Base-by-base conservation (phyloP, 306 rosid species). In the Sophora flavescens region DNA sequence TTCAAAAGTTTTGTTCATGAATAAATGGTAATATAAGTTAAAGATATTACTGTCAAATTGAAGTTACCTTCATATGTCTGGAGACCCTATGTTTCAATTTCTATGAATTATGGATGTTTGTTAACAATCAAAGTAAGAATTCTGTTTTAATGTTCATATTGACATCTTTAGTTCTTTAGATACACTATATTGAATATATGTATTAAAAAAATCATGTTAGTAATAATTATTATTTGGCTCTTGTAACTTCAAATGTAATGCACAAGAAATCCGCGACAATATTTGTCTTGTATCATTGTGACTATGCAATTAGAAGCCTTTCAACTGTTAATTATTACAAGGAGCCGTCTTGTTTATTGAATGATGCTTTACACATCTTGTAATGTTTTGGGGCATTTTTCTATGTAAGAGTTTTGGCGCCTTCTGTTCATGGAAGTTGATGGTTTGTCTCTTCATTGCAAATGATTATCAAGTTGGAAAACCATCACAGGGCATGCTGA, bases 11-110 rank as follows among this genome's bases (percentile, higher is more conserved):
- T 30, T 68, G 5, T 35, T 7, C n/a, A 61, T 28, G 15, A 11
- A 26, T 28, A 58, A 9, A 26, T 28, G 16, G 38, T n/a, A 14
- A 41, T 41, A 41, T 11, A 41, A 41, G 47, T 41, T 41, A 8
- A 41, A 41, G 47, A 41, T 41, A 22, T 8, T 30, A 30, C 1
- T 30, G 32, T 30, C 32, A 30, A 30, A 17, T 35, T 69, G 22
- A 62, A 6, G 30, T 60, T 75, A n/a, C 78, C 51, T 70, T 11
- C 56, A 58, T 58, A 38, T 71, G 47, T 39, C 5, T 12, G 69
- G 32, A 60, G 10, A 15, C 35, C 48, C 36, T 11, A 47, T 61
- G 28, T 57, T 54, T 39, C 30, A 38, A 4, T 13, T 10, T 74
- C 8, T 3, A 36, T 71, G 53, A 42, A 14, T 41, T 14, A n/a